Evolutionary conservation across 2,329 filamentous ascomycete species (phyloP).

Genomic region (Dothidotthia symphoricarpi): DNA sequence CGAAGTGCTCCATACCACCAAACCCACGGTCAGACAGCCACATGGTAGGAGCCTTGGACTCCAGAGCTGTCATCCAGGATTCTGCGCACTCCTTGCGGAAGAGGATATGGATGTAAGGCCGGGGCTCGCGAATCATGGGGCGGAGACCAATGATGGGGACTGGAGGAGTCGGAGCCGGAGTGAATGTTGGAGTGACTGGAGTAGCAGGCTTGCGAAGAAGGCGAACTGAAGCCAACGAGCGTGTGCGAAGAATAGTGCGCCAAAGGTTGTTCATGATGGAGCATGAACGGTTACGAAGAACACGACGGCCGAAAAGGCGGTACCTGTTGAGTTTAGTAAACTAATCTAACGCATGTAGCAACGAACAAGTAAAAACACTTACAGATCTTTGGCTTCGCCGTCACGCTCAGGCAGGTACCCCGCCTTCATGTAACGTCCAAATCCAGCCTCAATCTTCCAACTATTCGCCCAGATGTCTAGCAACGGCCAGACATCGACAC

Average conservation of each 20-base stretch:
- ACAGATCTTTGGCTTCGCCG: conserved; percentile 35
- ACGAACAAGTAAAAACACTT: conserved; percentile 4
- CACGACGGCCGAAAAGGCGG: conserved; percentile 30
- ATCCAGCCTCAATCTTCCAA: conserved; percentile 27
- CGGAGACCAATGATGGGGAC: background rate
- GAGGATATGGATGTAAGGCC: conserved; percentile 27
- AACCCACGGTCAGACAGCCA: conserved; percentile 28
- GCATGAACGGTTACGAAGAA: conserved; percentile 21
- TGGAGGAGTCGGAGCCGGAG: background rate
- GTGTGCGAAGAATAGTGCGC: conserved; percentile 22
- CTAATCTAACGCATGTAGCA: conserved; percentile 2
- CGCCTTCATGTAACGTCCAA: conserved; percentile 26
- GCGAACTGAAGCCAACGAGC: conserved; percentile 19
- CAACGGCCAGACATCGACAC: conserved; percentile 24
- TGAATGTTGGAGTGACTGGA: background rate
- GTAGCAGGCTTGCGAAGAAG: conserved; percentile 17
- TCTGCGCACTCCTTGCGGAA: conserved; percentile 22
- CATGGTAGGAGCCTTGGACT: conserved; percentile 7
- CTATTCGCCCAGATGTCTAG: conserved; percentile 33
- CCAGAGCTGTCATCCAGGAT: conserved; percentile 22
- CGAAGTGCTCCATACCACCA: conserved; percentile 26
- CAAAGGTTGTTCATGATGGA: conserved; percentile 23
- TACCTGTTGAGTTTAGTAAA: conserved; percentile 23
- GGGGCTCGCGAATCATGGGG: background rate
- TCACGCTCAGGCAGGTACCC: conserved; percentile 19